These are phyloP conservation scores for Senna tora DNA, from an alignment of 306 rosid genomes.

Conservation along the genomic window DNA sequence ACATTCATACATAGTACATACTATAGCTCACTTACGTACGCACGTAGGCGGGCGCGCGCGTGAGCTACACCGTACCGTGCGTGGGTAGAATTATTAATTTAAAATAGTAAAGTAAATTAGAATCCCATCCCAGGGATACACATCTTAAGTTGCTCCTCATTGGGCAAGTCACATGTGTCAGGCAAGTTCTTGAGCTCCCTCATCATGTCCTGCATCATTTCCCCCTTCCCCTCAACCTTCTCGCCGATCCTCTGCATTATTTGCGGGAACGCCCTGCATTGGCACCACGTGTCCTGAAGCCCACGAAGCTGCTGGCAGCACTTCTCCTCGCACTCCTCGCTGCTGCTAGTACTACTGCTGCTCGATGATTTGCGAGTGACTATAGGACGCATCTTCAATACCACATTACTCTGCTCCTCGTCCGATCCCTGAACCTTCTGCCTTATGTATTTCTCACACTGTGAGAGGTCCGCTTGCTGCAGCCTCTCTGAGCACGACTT, in stretches of 20 bases:
- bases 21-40: not conserved
- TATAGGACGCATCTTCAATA: too few species aligned
- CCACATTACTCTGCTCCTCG: not conserved
- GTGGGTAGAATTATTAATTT: too few species aligned
- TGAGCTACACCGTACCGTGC: conserved; percentile 7
- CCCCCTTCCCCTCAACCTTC: not conserved
- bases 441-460: conserved; percentile 15
- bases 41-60: not conserved
- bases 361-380: not conserved
- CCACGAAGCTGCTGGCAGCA: conserved; percentile 33
- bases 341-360: not conserved
- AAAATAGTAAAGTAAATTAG: not conserved
- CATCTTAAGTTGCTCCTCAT: not conserved
- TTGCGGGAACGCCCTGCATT: conserved; percentile 40
- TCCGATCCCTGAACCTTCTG: not conserved
- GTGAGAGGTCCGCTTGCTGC: conserved; percentile 5
- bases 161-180: not conserved
- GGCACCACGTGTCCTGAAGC: conserved; percentile 11
- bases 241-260: conserved; percentile 9
- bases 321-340: not conserved
- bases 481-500: conserved; percentile 15
- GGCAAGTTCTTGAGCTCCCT: conserved; percentile 18
- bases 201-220: not conserved
- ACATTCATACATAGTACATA: not conserved
- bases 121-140: not conserved